A percentile compares a stretch with the other conserved stretches of the same genome.
Evolutionary conservation across 306 rosid genomes (phyloP).

Genomic region (Cyclanthera cordifolia): DNA sequence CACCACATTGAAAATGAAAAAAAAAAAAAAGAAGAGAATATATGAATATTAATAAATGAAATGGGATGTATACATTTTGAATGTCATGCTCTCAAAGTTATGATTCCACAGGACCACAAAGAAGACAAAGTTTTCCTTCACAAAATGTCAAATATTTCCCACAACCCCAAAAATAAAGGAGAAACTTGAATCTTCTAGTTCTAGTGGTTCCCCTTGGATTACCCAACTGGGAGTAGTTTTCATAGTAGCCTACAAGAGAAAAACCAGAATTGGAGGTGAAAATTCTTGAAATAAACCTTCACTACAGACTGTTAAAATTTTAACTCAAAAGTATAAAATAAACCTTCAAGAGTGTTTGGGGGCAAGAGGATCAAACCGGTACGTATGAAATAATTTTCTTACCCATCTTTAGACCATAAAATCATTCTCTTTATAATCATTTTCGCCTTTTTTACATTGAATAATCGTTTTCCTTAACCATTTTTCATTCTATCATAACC

Average conservation of each 20-base stretch:
- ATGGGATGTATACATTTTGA: constrained; percentile 3
- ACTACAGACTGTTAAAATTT: neutral
- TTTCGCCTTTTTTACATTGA: no score
- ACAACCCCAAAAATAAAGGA: neutral
- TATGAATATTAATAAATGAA: constrained; percentile 12
- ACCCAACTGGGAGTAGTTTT: constrained; percentile 8
- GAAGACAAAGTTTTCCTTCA: constrained; percentile 5
- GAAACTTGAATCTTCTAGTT: constrained; percentile 9
- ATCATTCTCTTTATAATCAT: no score
- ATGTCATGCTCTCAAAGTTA: constrained; percentile 17
- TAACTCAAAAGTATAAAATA: neutral
- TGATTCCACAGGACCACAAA: constrained; percentile 17
- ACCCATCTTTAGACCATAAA: no score
- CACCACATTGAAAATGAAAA: constrained; percentile 8
- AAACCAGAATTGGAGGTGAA: constrained; percentile 9
- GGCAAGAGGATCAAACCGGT: no score
- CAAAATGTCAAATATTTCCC: constrained; percentile 12
- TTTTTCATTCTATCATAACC: no score
- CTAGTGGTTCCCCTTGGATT: constrained; percentile 9
- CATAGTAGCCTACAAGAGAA: constrained; percentile 7
- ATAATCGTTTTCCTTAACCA: no score
- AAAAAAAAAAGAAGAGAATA: neutral
- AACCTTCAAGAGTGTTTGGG: neutral
- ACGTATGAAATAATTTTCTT: no score
- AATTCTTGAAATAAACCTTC: neutral